Conservation (phyloP, 2,329 filamentous ascomycete genomes). For the Colletotrichum costaricense region DNA sequence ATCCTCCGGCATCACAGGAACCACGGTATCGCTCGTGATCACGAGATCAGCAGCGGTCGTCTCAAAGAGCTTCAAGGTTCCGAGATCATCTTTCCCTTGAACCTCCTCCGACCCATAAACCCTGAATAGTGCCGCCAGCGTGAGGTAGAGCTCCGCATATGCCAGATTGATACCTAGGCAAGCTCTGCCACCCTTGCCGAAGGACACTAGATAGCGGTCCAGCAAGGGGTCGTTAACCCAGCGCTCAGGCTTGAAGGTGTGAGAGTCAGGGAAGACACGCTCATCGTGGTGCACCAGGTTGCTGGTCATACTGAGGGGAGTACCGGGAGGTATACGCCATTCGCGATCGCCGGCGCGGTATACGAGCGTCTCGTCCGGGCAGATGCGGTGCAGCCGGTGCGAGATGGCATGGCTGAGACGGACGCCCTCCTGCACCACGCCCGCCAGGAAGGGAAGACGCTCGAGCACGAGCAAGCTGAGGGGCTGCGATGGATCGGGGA, state of each 20-base stretch:
- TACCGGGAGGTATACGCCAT: not conserved
- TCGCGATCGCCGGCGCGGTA: not conserved
- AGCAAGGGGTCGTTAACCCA: not conserved
- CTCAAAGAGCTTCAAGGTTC: not conserved
- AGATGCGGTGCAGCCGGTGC: not conserved
- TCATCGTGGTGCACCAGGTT: not conserved
- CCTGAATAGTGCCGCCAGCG: not conserved
- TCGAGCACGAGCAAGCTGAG: not conserved
- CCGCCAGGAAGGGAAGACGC: not conserved
- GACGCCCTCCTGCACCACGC: not conserved
- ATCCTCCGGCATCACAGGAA: not conserved
- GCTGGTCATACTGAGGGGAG: not conserved
- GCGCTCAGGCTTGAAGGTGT: not conserved
- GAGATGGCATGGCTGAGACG: not conserved
- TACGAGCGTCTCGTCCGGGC: not conserved
- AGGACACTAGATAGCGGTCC: not conserved
- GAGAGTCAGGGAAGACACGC: not conserved
- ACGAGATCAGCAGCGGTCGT: not conserved
- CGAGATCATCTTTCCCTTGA: not conserved
- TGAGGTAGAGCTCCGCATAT: slow-evolving; percentile 2
- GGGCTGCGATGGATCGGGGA: not conserved
- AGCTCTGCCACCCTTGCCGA: not conserved
- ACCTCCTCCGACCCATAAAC: not conserved
- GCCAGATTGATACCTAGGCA: not conserved
- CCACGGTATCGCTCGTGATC: not conserved